Evolutionary conservation across 176 grass and related monocot species (phyloP).

Genomic region (Oryza longistaminata): DNA sequence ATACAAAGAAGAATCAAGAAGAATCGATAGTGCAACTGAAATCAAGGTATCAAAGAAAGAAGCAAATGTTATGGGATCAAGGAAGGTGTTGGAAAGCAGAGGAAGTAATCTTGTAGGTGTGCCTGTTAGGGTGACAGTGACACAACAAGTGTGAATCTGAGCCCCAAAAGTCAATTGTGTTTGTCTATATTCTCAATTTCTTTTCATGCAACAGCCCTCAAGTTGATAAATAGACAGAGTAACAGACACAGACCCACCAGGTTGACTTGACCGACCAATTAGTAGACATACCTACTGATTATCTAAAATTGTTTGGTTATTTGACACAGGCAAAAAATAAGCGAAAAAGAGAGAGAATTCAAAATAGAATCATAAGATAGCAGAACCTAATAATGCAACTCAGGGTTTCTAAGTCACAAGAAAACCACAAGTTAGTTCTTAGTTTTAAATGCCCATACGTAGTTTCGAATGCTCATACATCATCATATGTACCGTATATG

Average conservation of each 20-base stretch:
- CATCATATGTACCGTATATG: neutral
- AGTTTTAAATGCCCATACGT: neutral
- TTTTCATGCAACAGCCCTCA: neutral
- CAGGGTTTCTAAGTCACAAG: neutral
- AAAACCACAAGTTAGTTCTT: neutral
- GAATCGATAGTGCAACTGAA: neutral
- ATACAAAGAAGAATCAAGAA: conserved; percentile 14
- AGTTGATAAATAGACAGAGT: neutral
- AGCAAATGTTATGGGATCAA: neutral
- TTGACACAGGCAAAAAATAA: neutral
- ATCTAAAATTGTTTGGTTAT: neutral
- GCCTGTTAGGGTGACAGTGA: neutral
- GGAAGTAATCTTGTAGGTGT: neutral
- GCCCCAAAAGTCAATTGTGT: neutral
- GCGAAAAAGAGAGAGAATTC: neutral
- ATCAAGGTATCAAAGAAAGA: neutral
- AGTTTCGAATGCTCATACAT: neutral
- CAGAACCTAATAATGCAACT: neutral
- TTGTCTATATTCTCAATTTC: neutral
- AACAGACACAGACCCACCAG: neutral
- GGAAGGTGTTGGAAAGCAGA: neutral
- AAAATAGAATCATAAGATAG: neutral
- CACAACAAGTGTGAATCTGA: neutral
- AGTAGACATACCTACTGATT: neutral
- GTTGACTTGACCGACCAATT: neutral